A percentile compares a stretch with the other conserved stretches of the same genome.
Conservation (phyloP, 352 stramenopile species). For the Pythium aristosporum region DNA sequence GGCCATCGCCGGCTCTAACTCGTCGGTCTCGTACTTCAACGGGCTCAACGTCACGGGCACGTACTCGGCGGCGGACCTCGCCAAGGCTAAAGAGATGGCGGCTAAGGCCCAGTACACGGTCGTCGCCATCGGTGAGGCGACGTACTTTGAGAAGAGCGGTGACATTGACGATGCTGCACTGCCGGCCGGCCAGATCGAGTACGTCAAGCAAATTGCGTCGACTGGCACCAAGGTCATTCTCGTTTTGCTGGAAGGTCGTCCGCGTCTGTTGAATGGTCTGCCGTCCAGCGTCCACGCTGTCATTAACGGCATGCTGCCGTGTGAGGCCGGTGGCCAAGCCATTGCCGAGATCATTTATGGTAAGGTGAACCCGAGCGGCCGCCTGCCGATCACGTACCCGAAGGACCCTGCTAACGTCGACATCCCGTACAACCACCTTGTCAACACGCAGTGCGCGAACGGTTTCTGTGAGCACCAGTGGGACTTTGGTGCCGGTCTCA, state of each 20-base stretch:
- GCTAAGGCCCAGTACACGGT: slow-evolving; percentile 61
- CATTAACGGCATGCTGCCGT: slow-evolving; percentile 76
- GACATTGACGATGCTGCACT: slow-evolving; percentile 82
- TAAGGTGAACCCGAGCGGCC: slow-evolving; percentile 75
- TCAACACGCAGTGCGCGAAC: slow-evolving; percentile 32
- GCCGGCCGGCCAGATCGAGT: slow-evolving; percentile 63
- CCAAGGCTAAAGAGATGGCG: slow-evolving; percentile 48
- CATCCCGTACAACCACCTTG: slow-evolving; percentile 78
- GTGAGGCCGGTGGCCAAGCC: slow-evolving; percentile 74
- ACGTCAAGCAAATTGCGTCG: slow-evolving; percentile 58
- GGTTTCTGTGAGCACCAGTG: slow-evolving; percentile 40
- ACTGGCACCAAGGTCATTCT: slow-evolving; percentile 83
- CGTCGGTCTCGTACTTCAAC: slow-evolving; percentile 47
- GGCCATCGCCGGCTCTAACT: slow-evolving; percentile 28
- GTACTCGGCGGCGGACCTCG: slow-evolving; percentile 44
- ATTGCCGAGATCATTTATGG: slow-evolving; percentile 85
- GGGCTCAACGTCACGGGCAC: slow-evolving; percentile 53
- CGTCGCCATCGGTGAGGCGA: slow-evolving; percentile 69
- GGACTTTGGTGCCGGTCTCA: slow-evolving; percentile 61
- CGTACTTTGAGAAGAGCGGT: slow-evolving; percentile 84
- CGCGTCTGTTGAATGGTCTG: slow-evolving; percentile 66
- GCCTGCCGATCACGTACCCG: slow-evolving; percentile 82
- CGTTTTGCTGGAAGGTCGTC: slow-evolving; percentile 75
- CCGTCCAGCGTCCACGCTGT: slow-evolving; percentile 62
- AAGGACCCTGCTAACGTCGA: slow-evolving; percentile 59